Conservation (phyloP, 768 basidiomycete species). For the Tylopilus sp. region DNA sequence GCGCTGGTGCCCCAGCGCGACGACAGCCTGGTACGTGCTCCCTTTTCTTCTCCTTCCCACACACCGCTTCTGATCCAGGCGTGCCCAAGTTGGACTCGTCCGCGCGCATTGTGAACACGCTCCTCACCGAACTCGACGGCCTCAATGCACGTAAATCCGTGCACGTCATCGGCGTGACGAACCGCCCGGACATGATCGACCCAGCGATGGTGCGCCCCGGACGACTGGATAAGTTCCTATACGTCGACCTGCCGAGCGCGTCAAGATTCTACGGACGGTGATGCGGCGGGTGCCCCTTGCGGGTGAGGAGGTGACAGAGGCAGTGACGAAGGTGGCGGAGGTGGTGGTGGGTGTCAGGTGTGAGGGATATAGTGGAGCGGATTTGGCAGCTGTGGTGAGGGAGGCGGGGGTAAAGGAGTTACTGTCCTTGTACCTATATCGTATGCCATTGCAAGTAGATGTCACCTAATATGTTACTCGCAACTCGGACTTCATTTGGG, state of each 20-base stretch:
- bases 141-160: slow-evolving; percentile 83
- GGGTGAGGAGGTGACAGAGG: slow-evolving; percentile 4
- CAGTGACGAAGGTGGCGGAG: slow-evolving; percentile 30
- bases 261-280: slow-evolving; percentile 81
- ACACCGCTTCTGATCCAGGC: too few species aligned
- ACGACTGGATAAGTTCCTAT: slow-evolving; percentile 88
- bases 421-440: too few species aligned
- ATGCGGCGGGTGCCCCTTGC: slow-evolving; percentile 64
- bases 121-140: slow-evolving; percentile 91
- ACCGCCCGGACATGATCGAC: slow-evolving; percentile 96
- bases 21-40: slow-evolving; percentile 69
- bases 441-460: too few species aligned
- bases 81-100: slow-evolving; percentile 88
- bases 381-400: slow-evolving; percentile 81
- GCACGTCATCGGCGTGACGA: too few species aligned
- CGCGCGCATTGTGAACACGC: slow-evolving; percentile 85
- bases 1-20: slow-evolving; percentile 89
- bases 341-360: slow-evolving; percentile 59
- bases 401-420: slow-evolving; percentile 90
- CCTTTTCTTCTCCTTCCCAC: too few species aligned
- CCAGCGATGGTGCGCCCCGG: slow-evolving; percentile 96
- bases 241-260: slow-evolving; percentile 85
- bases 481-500: too few species aligned
- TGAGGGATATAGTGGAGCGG: slow-evolving; percentile 91
- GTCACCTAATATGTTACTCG: too few species aligned